Percentiles rank a stretch among this genome's conserved stretches.
These are phyloP conservation scores for Dictyostelium brefeldianum DNA, from an alignment of 78 protist species.

Conservation along the genomic window DNA sequence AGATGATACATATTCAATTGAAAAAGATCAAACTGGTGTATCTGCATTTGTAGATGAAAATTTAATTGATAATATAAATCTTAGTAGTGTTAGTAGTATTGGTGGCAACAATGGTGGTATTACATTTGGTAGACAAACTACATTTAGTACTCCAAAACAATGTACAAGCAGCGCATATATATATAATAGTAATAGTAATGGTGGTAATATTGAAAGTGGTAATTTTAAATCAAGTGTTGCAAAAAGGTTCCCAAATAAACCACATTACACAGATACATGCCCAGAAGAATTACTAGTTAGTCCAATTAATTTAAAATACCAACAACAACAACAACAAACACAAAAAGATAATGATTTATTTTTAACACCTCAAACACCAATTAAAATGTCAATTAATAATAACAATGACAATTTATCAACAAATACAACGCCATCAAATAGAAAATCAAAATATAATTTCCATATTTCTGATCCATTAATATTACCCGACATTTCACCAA, in stretches of 20 bases:
- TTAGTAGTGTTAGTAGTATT: conserved; percentile 18
- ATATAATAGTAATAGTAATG: not conserved
- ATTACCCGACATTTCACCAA: conserved; percentile 19
- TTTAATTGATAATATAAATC: conserved; percentile 11
- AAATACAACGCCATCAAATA: not conserved
- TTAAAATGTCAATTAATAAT: not conserved
- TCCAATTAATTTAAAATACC: not conserved
- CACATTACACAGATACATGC: not conserved
- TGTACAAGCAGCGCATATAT: not conserved
- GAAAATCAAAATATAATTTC: conserved; percentile 6
- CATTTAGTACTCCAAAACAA: not conserved
- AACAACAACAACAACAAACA: not conserved
- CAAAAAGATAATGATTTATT: not conserved
- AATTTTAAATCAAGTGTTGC: not conserved
- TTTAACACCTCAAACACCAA: conserved; percentile 1
- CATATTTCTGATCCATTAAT: not conserved
- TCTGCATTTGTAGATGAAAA: not conserved
- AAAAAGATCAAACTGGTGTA: conserved; percentile 22
- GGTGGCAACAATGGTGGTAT: not conserved
- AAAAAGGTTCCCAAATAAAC: conserved; percentile 12
- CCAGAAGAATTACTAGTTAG: not conserved
- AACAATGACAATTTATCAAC: too few relatives aligned
- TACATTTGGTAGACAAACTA: not conserved
- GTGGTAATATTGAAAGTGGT: not conserved
- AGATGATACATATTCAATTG: conserved; percentile 17